Conservation (phyloP, 1,284 basidiomycete genomes). For the Ganoderma lucidum region DNA sequence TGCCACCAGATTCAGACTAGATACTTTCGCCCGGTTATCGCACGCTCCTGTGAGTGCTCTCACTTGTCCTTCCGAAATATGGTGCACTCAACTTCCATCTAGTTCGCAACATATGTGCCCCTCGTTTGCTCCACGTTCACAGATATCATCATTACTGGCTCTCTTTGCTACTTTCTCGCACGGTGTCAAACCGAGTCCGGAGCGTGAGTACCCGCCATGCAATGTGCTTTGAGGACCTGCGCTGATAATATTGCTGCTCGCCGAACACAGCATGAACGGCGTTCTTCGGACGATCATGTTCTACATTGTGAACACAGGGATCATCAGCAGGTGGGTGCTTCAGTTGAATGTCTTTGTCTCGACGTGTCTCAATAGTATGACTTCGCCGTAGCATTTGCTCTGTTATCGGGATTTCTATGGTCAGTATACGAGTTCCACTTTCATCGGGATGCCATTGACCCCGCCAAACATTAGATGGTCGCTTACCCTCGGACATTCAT, state of each 20-base stretch:
- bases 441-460: neutral
- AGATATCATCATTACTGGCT: constrained; percentile 33
- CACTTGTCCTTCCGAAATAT: neutral
- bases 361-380: neutral
- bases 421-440: constrained; percentile 11
- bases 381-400: constrained; percentile 35
- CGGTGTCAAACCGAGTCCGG: constrained; percentile 31
- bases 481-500: constrained; percentile 37
- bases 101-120: constrained; percentile 37
- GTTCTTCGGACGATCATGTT: constrained; percentile 33
- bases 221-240: neutral
- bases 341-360: neutral
- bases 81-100: neutral
- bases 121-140: constrained; percentile 30
- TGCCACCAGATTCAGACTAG: constrained; percentile 22
- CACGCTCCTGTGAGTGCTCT: constrained; percentile 20
- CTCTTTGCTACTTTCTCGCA: constrained; percentile 34
- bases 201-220: constrained; percentile 22
- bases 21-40: constrained; percentile 19
- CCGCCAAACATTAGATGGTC: constrained; percentile 30
- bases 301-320: constrained; percentile 36
- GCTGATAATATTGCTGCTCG: too few species aligned
- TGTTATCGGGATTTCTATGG: constrained; percentile 34
- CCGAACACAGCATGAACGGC: constrained; percentile 29
- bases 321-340: constrained; percentile 32